Percentiles rank a stretch among this genome's conserved stretches.
These are phyloP conservation scores for Raphidocelis subcapitata DNA, from an alignment of 139 green algal species.

Conservation along the genomic window DNA sequence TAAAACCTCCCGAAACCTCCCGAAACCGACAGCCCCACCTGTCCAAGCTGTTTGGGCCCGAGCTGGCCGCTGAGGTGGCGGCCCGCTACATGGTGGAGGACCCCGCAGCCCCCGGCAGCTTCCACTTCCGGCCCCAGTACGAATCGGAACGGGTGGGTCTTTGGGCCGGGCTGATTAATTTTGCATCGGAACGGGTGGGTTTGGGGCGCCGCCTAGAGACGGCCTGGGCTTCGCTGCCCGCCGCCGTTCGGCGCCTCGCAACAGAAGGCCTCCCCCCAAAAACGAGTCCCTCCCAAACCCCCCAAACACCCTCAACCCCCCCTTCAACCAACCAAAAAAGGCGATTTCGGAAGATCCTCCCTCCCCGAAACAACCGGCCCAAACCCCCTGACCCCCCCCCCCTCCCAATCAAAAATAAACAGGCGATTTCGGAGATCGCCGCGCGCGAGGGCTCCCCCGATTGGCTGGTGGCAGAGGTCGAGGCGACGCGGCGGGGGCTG, in stretches of 20 bases:
- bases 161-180: not conserved
- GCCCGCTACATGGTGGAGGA: conserved; percentile 59
- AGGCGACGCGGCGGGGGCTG: conserved; percentile 59
- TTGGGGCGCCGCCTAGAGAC: no score
- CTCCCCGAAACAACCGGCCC: no score
- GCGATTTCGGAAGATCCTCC: no score
- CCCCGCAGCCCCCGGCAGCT: conserved; percentile 20
- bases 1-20: no score
- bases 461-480: conserved; percentile 63
- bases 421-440: conserved; percentile 5
- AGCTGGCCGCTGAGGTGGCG: conserved; percentile 41
- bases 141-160: conserved; percentile 27
- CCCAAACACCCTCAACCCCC: no score
- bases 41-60: conserved; percentile 23
- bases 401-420: not conserved
- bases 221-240: no score
- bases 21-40: not conserved
- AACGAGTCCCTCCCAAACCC: no score
- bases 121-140: conserved; percentile 51
- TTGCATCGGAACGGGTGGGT: no score
- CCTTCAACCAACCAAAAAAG: no score
- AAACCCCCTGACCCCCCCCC: no score
- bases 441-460: conserved; percentile 52
- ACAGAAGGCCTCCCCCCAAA: no score
- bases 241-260: no score